Percentiles rank a stretch among this genome's conserved stretches.
phyloP scores from a whole-genome alignment of 2,329 filamentous ascomycete species.

The Aspergillus nomiae region DNA sequence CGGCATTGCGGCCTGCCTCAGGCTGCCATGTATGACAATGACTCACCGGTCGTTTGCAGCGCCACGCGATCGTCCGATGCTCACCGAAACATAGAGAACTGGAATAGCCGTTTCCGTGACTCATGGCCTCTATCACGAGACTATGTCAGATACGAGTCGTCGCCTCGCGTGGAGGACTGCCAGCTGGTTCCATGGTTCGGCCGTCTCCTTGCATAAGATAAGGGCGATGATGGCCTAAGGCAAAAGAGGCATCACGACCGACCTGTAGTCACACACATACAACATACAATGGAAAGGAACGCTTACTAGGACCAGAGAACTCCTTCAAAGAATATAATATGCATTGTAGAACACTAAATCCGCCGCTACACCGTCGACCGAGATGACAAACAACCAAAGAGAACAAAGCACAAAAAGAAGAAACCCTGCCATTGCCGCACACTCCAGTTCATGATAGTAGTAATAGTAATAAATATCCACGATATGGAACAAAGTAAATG shows the following conservation, averaged over 20 bases:
- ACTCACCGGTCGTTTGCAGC: background rate
- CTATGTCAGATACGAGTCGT: background rate
- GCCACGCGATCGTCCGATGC: background rate
- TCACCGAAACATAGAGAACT: background rate
- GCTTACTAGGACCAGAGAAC: background rate
- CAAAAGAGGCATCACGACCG: background rate
- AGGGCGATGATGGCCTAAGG: background rate
- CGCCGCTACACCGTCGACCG: background rate
- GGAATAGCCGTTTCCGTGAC: background rate
- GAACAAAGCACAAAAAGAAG: slow-evolving; percentile 13
- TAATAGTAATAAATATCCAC: slow-evolving; percentile 4
- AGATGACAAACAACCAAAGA: background rate
- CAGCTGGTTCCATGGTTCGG: background rate
- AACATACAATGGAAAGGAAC: background rate
- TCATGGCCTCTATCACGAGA: background rate
- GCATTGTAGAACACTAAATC: background rate
- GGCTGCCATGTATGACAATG: background rate
- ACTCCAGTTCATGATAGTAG: slow-evolving; percentile 30
- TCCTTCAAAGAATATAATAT: background rate
- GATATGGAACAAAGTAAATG: slow-evolving; percentile 20
- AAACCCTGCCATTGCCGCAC: slow-evolving; percentile 32
- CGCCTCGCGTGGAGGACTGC: background rate
- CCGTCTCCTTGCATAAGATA: background rate
- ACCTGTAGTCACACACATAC: background rate
- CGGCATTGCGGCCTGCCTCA: background rate